phyloP scores from a whole-genome alignment of 2,329 filamentous ascomycete species.

The Cylindrodendrum hubeiense region DNA sequence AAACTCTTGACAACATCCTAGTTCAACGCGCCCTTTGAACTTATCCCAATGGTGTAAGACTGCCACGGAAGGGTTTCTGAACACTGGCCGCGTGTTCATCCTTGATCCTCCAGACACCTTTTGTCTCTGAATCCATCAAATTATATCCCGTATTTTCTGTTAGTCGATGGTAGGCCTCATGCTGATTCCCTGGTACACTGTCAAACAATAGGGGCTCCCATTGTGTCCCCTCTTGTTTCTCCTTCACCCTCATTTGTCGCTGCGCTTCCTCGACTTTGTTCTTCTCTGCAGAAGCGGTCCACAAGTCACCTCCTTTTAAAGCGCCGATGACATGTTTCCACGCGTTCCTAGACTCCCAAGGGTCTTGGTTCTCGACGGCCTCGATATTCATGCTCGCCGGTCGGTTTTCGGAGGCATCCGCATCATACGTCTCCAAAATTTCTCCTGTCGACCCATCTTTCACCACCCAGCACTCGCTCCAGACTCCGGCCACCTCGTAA shows the following conservation, averaged over 20 bases:
- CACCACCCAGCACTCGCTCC: constrained; percentile 39
- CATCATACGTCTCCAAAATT: constrained; percentile 50
- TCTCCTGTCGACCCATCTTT: constrained; percentile 48
- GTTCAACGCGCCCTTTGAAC: too few relatives aligned
- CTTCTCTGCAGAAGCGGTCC: constrained; percentile 78
- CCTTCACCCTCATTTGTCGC: constrained; percentile 77
- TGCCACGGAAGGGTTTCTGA: constrained; percentile 10
- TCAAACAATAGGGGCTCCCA: constrained; percentile 38
- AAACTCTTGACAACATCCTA: too few relatives aligned
- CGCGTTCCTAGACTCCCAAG: constrained; percentile 82
- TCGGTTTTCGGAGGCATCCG: constrained; percentile 48
- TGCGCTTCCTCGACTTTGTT: constrained; percentile 85
- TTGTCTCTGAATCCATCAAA: constrained; percentile 28
- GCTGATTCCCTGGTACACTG: constrained; percentile 1
- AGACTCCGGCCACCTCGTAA: constrained; percentile 33
- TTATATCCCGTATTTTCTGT: constrained; percentile 24
- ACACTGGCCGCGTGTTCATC: constrained; percentile 10
- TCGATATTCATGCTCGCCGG: constrained; percentile 49
- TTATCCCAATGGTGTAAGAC: background rate
- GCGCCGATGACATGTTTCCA: constrained; percentile 83
- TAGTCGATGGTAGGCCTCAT: constrained; percentile 27
- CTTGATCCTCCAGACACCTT: constrained; percentile 35
- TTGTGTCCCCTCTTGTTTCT: constrained; percentile 61
- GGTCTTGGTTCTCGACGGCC: constrained; percentile 75
- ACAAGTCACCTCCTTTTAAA: constrained; percentile 81